Evolutionary conservation across 2,329 filamentous ascomycete species (phyloP), one percentile per base, ranked within the genome.

Genomic region (Pyrenophora graminea): DNA sequence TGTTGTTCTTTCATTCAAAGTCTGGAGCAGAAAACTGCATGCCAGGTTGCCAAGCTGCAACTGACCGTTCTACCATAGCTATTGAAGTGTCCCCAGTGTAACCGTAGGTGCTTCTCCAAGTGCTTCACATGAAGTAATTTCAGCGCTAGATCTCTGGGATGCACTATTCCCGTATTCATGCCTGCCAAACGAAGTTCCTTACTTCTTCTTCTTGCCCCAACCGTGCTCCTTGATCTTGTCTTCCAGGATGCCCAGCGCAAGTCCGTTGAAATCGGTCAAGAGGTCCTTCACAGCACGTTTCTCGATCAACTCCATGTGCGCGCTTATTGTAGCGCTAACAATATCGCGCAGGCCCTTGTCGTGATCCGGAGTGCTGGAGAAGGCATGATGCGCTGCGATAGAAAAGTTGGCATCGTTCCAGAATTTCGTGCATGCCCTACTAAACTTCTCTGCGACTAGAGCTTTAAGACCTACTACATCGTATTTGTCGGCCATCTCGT

Each of bases 401-500:
- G 17, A 4, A 27, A 49, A 49, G 5, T 6, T 4, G 4, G 15
- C 5, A 1, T 34, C 2, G 5, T 39, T 6, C n/a, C 18, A 44
- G n/a, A 21, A 34, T 5, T 21, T 4, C 1, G 18, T 2, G 40
- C 39, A 45, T 2, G 34, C 36, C 10, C 19, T 6, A 1, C 4
- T 15, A n/a, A 45, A 50, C 15, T 50, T 50, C 10, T 50, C 30
- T 0, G 2, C 1, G 3, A 19, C 33, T 1, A 51, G 38, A 1
- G 39, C 44, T 17, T 51, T 48, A 2, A 51, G 27, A 1, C 44
- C 43, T 0, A 6, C 10, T 1, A 42, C 43, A 15, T 43, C 6
- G 19, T 47, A 51, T 4, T 52, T 48, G n/a, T 52, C 49, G 7
- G 39, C 33, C 2, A 48, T 25, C 2, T 40, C 44, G 15, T 48